Conservation (phyloP, 2,329 filamentous ascomycete genomes). For the Cercospora sojina region DNA sequence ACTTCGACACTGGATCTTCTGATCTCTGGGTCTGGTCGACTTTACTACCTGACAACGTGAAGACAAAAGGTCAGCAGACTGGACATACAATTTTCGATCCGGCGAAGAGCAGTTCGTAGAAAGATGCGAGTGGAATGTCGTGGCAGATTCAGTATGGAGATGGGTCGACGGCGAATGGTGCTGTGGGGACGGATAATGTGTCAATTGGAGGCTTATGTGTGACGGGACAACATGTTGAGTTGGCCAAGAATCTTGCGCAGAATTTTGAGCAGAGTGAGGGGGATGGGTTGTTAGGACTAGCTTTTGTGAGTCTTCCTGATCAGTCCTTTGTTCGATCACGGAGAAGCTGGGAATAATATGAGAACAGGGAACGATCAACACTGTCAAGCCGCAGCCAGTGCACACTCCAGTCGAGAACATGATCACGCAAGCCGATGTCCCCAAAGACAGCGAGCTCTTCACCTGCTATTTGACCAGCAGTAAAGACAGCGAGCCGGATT, state of each 20-base stretch:
- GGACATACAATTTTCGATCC: conserved; percentile 61
- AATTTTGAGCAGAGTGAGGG: conserved; percentile 58
- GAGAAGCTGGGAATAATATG: conserved; percentile 50
- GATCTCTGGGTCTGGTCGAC: conserved; percentile 59
- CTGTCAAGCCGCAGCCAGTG: conserved; percentile 49
- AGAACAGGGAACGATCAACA: conserved; percentile 34
- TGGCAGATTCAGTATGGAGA: conserved; percentile 72
- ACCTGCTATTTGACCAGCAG: conserved; percentile 62
- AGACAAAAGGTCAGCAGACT: conserved; percentile 34
- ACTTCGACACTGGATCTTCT: conserved; percentile 70
- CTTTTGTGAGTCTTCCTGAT: conserved; percentile 52
- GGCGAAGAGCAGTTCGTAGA: conserved; percentile 60
- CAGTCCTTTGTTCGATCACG: neutral
- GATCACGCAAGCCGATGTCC: conserved; percentile 59
- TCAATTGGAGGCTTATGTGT: conserved; percentile 62
- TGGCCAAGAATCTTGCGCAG: conserved; percentile 59
- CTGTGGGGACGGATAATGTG: conserved; percentile 63
- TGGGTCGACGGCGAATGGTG: conserved; percentile 63
- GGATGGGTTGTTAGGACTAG: conserved; percentile 67
- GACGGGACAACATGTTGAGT: conserved; percentile 63
- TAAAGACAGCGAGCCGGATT: conserved; percentile 50
- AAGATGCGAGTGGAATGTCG: conserved; percentile 47
- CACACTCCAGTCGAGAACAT: conserved; percentile 69
- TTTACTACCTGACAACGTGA: conserved; percentile 28
- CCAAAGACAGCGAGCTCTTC: conserved; percentile 57